Evolutionary conservation across 2,329 filamentous ascomycete species (phyloP).

Genomic region (Epichloe uncinata): DNA sequence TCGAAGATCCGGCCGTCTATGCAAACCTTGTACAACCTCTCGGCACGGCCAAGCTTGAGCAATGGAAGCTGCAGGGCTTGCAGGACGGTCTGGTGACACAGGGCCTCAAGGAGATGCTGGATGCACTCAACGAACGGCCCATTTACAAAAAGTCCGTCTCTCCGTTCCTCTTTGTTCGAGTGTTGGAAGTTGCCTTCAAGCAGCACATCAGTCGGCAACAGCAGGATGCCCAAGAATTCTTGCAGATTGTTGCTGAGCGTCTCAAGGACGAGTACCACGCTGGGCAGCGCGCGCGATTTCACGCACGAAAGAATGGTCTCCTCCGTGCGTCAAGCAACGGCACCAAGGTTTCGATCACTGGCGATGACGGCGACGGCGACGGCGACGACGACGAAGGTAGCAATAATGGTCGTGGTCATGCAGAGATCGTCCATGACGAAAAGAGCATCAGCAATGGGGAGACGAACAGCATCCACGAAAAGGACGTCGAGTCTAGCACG

Average conservation of each 20-base stretch:
- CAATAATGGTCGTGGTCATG: slow-evolving; percentile 11
- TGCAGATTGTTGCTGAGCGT: slow-evolving; percentile 86
- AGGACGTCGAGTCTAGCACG: not conserved
- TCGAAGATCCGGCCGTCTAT: slow-evolving; percentile 71
- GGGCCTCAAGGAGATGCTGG: slow-evolving; percentile 83
- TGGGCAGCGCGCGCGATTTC: slow-evolving; percentile 56
- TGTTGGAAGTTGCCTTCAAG: slow-evolving; percentile 73
- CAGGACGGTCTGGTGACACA: slow-evolving; percentile 74
- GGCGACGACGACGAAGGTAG: slow-evolving; percentile 10
- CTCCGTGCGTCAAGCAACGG: slow-evolving; percentile 6
- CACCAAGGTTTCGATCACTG: not conserved
- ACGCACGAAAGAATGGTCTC: slow-evolving; percentile 28
- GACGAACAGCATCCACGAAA: not conserved
- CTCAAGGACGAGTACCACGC: slow-evolving; percentile 91
- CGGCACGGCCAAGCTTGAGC: slow-evolving; percentile 28
- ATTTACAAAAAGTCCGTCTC: slow-evolving; percentile 91
- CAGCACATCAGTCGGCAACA: slow-evolving; percentile 89
- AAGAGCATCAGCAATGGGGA: not conserved
- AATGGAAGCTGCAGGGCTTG: slow-evolving; percentile 52
- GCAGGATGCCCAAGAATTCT: slow-evolving; percentile 94
- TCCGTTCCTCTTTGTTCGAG: slow-evolving; percentile 68
- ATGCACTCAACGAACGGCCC: slow-evolving; percentile 83
- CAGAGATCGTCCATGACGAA: not conserved
- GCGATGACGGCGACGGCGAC: too few species aligned
- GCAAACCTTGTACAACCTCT: slow-evolving; percentile 41